Conservation (phyloP, 108 stramenopile genomes). For the Licmophora abbreviata region DNA sequence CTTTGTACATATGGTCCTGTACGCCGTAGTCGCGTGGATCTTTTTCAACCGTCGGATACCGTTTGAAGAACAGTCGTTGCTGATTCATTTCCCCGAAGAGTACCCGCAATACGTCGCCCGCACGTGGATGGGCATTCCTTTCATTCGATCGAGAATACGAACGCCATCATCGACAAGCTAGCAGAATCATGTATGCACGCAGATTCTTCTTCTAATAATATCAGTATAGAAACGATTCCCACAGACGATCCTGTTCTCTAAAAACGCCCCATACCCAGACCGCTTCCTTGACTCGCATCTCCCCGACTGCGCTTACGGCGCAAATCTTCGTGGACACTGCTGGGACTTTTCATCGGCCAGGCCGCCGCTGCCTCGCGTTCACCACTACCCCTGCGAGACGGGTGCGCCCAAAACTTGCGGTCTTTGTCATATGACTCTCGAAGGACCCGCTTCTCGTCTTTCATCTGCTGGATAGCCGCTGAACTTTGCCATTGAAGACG, state of each 20-base stretch:
- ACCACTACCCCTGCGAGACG: too few relatives aligned
- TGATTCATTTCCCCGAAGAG: conserved; percentile 62
- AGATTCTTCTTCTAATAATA: not conserved
- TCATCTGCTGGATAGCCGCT: too few relatives aligned
- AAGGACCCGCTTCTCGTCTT: too few relatives aligned
- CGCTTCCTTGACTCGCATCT: too few relatives aligned
- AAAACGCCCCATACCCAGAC: too few relatives aligned
- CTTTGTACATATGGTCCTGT: conserved; percentile 45
- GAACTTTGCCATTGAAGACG: too few relatives aligned
- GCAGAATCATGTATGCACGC: not conserved
- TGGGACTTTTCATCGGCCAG: too few relatives aligned
- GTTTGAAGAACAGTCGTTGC: conserved; percentile 81
- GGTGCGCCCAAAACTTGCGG: too few relatives aligned
- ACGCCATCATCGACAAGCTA: not conserved
- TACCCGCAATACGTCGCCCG: conserved; percentile 65
- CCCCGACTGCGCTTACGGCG: too few relatives aligned
- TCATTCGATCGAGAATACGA: conserved; percentile 19
- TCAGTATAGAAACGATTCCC: not conserved
- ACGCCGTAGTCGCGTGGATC: conserved; percentile 64
- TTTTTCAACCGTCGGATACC: conserved; percentile 88
- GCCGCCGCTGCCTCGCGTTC: too few relatives aligned
- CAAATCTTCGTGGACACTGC: too few relatives aligned
- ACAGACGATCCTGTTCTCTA: not conserved
- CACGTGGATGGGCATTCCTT: conserved; percentile 86
- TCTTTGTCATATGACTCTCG: too few relatives aligned